These are phyloP conservation scores for Heliosperma pusillum DNA, from an alignment of 148 eudicot genomes.

Conservation along the genomic window DNA sequence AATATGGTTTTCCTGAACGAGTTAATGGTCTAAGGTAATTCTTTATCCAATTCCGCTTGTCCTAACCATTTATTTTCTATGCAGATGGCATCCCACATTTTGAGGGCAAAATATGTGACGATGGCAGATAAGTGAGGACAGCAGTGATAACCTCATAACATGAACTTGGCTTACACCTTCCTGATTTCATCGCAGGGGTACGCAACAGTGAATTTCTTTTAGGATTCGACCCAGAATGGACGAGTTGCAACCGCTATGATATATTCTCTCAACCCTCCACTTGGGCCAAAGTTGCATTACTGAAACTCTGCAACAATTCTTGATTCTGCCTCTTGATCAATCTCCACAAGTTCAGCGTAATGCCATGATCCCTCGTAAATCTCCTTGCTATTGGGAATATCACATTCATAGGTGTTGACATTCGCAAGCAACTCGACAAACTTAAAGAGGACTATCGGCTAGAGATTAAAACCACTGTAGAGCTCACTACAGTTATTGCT, in stretches of 20 bases:
- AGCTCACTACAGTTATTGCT: not conserved
- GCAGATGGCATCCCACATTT: too few species aligned
- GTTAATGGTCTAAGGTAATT: too few species aligned
- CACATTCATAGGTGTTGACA: not conserved
- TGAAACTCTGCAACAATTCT: not conserved
- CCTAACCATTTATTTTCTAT: too few species aligned
- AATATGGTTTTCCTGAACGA: too few species aligned
- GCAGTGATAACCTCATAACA: not conserved
- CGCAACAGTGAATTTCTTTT: not conserved
- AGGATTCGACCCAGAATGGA: constrained; percentile 11
- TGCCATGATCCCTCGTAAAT: not conserved
- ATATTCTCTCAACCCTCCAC: not conserved
- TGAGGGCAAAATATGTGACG: not conserved
- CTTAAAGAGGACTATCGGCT: constrained; percentile 9
- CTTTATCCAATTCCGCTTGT: too few species aligned
- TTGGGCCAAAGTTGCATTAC: not conserved
- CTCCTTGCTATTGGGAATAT: not conserved
- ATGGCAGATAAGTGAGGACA: not conserved
- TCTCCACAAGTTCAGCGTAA: too few species aligned
- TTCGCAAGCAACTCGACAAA: not conserved
- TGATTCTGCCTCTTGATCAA: not conserved
- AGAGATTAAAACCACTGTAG: not conserved
- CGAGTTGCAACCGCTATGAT: not conserved
- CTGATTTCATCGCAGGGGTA: not conserved
- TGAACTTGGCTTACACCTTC: not conserved